Evolutionary conservation across 2,329 filamentous ascomycete genomes (phyloP), one percentile per base, ranked within the genome.

Genomic region (Emmonsiellopsis sp.): DNA sequence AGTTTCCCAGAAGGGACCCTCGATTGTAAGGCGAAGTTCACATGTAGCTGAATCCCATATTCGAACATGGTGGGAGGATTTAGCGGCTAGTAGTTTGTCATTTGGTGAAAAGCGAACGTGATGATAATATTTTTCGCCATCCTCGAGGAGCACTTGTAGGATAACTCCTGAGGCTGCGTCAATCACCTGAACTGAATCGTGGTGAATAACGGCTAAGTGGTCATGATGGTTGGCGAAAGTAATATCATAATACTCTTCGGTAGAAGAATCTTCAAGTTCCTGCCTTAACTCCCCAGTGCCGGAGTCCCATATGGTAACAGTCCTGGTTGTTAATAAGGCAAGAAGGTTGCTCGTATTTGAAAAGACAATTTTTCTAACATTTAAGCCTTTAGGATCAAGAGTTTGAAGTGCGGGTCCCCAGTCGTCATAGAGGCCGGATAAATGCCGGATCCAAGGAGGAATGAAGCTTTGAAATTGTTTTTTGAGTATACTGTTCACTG

Each of bases 401-500:
- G 10, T 46, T 15, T 46, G 43, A 9, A 46, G 26, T 8, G 43
- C 15, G 6, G 31, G 11, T 30, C 43, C 43, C 43, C 43, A 46
- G 43, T 46, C 43, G 32, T 11, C 11, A n/a, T 15, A 13, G 30
- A 46, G 0, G 15, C 43, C 43, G 8, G 43, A 46, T 13, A n/a
- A 8, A 32, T 32, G 43, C 20, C 43, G 43, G 2, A 65, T 57
- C 55, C 57, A 61, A 35, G 44, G 26, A 8, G 61, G 55, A 8
- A 63, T 35, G 10, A 59, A 35, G 30, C 47, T 26, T 30, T 52
- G 8, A 57, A 65, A 69, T 4, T 49, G 47, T 34, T 57, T 57
- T 49, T 62, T 56, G 30, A 70, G 55, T 10, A 63, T 54, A 49
- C 61, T 65, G 10, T 20, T 51, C 52, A 40, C 48, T 26, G 68